Percentiles rank a stretch among this genome's conserved stretches.
Evolutionary conservation across 495 filamentous ascomycete species (phyloP).

Genomic region (Neurospora terricola): DNA sequence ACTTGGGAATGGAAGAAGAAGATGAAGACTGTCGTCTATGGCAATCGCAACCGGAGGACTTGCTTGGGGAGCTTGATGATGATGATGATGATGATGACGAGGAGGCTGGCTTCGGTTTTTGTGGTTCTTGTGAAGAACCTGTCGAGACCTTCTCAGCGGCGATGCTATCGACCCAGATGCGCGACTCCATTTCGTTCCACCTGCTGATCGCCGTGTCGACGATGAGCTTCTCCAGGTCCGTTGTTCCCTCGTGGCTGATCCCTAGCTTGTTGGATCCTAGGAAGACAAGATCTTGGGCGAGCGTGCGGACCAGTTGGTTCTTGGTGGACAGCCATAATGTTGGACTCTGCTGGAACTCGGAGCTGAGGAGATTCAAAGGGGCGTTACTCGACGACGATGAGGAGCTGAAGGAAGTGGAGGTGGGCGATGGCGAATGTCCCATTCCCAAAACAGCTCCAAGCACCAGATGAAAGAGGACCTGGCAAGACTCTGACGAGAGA

Average conservation of each 20-base stretch:
- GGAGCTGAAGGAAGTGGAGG: neutral
- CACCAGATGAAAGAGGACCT: conserved; percentile 23
- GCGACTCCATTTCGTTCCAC: conserved; percentile 22
- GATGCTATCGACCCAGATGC: conserved; percentile 13
- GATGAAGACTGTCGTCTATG: neutral
- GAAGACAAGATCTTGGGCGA: conserved; percentile 26
- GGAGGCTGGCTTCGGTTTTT: neutral
- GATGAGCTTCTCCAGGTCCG: conserved; percentile 19
- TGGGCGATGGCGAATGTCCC: conserved; percentile 4
- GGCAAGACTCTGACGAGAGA: conserved; percentile 9
- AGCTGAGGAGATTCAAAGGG: neutral
- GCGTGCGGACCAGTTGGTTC: conserved; percentile 25
- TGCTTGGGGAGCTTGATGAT: neutral
- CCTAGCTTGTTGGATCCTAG: conserved; percentile 19
- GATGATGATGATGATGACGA: neutral
- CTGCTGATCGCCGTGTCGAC: conserved; percentile 18
- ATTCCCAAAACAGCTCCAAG: conserved; percentile 19
- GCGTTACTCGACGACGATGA: neutral
- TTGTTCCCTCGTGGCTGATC: conserved; percentile 19
- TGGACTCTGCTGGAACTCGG: conserved; percentile 19
- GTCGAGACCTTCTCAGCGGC: neutral
- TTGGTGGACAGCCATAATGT: conserved; percentile 25
- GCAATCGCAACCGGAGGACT: neutral
- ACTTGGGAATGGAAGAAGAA: neutral
- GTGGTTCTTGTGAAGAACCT: neutral